These are phyloP conservation scores for Leptographium procerum DNA, from an alignment of 2,329 filamentous ascomycete species.

Conservation along the genomic window DNA sequence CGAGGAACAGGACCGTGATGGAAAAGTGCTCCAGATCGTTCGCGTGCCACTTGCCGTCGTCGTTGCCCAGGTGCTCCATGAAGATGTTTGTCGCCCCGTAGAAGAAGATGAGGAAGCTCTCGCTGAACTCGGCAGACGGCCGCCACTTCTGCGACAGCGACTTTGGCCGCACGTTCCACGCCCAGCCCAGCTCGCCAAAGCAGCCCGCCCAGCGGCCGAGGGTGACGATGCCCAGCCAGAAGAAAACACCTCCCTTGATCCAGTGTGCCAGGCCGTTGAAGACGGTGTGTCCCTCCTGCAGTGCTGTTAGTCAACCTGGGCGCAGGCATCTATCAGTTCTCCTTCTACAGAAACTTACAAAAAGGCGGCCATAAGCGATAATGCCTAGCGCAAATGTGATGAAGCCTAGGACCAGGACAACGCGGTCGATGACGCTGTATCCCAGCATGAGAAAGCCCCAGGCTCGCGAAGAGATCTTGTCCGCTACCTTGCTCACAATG, in stretches of 20 bases:
- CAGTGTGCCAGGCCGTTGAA: conserved; percentile 87
- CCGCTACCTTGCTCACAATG: conserved; percentile 41
- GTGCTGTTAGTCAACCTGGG: background rate
- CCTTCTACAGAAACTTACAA: conserved; percentile 43
- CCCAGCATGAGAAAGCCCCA: conserved; percentile 46
- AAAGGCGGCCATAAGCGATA: conserved; percentile 70
- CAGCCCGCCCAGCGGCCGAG: conserved; percentile 83
- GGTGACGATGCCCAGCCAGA: conserved; percentile 82
- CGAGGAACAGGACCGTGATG: conserved; percentile 88
- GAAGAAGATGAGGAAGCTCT: conserved; percentile 80
- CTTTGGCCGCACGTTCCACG: conserved; percentile 76
- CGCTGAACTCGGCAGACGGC: conserved; percentile 77
- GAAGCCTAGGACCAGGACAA: conserved; percentile 69
- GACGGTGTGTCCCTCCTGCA: conserved; percentile 52
- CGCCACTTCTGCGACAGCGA: conserved; percentile 47
- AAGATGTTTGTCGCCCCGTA: conserved; percentile 89
- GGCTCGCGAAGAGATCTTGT: conserved; percentile 42
- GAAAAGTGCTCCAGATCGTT: conserved; percentile 85
- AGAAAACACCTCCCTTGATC: conserved; percentile 90
- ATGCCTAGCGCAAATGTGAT: conserved; percentile 60
- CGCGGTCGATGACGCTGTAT: conserved; percentile 62
- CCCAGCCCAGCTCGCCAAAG: conserved; percentile 87
- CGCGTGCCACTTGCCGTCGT: conserved; percentile 58
- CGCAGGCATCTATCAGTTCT: background rate
- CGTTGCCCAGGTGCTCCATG: conserved; percentile 71